These are phyloP conservation scores for Suhomyces sp. DNA, from an alignment of 805 yeast species.

Conservation along the genomic window DNA sequence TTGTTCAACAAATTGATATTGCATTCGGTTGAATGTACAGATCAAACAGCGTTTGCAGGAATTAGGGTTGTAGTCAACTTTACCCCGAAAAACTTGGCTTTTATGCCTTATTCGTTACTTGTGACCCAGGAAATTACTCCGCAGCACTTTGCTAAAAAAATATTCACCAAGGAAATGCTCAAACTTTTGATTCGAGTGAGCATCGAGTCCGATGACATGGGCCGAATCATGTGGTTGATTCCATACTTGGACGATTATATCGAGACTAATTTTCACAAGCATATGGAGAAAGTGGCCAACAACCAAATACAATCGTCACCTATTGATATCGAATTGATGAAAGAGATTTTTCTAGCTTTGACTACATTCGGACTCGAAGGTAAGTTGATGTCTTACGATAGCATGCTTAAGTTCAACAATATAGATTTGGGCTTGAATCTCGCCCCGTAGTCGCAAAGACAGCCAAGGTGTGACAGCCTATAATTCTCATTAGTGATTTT, in stretches of 20 bases:
- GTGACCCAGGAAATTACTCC: constrained; percentile 11
- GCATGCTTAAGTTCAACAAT: constrained; percentile 14
- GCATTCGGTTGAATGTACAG: constrained; percentile 15
- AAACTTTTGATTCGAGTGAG: constrained; percentile 22
- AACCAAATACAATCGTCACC: constrained; percentile 3
- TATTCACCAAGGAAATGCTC: constrained; percentile 23
- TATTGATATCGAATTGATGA: constrained; percentile 17
- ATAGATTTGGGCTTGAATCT: constrained; percentile 1
- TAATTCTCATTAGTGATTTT: too few species aligned
- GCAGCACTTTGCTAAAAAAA: constrained; percentile 12
- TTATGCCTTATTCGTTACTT: constrained; percentile 6
- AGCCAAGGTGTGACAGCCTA: too few species aligned
- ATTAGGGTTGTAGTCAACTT: constrained; percentile 8
- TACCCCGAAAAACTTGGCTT: constrained; percentile 3
- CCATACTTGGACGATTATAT: constrained; percentile 29
- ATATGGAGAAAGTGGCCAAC: constrained; percentile 7
- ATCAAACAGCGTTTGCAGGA: not conserved
- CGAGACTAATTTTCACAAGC: constrained; percentile 7
- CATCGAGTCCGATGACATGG: constrained; percentile 26
- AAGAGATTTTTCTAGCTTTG: constrained; percentile 18
- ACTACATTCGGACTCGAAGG: constrained; percentile 28
- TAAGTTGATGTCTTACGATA: constrained; percentile 20
- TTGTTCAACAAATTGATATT: constrained; percentile 31
- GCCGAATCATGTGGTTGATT: constrained; percentile 35
- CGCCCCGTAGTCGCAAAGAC: not conserved